These are phyloP conservation scores for Epichloe bromicola DNA, from an alignment of 2,329 filamentous ascomycete genomes.

Conservation along the genomic window DNA sequence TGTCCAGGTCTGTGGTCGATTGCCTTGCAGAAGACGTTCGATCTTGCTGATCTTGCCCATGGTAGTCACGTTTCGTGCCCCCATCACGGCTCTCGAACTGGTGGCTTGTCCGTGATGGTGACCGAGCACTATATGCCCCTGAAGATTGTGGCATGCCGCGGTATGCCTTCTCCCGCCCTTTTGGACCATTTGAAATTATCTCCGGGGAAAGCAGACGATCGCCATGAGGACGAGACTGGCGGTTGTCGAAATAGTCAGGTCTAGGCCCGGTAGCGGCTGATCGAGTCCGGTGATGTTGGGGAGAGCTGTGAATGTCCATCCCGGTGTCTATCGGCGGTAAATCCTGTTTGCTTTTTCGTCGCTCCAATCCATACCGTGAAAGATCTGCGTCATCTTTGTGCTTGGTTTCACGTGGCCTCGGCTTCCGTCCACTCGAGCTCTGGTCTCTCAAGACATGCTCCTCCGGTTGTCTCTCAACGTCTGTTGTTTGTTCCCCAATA, in stretches of 20 bases:
- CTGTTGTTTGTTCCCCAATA: background rate
- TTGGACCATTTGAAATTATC: constrained; percentile 26
- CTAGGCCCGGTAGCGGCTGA: constrained; percentile 21
- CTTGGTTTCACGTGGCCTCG: background rate
- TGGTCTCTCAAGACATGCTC: background rate
- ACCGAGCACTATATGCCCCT: constrained; percentile 21
- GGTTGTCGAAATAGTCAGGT: constrained; percentile 20
- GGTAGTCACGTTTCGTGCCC: constrained; percentile 13
- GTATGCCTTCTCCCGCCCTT: constrained; percentile 31
- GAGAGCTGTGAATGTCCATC: constrained; percentile 13
- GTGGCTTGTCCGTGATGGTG: constrained; percentile 19
- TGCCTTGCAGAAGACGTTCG: constrained; percentile 18
- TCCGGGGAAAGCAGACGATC: constrained; percentile 29
- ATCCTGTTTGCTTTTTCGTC: constrained; percentile 23
- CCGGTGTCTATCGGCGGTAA: constrained; percentile 34
- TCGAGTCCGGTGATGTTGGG: constrained; percentile 22
- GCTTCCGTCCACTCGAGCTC: background rate
- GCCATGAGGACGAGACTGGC: constrained; percentile 16
- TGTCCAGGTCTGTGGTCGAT: constrained; percentile 14
- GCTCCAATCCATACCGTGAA: constrained; percentile 12
- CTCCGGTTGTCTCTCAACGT: background rate
- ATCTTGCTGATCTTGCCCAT: constrained; percentile 14
- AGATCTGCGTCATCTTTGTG: background rate
- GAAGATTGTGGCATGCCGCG: constrained; percentile 12
- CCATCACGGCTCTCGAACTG: constrained; percentile 15